Base-by-base conservation (phyloP, 331 rosid species). In the Arachis monticola region DNA sequence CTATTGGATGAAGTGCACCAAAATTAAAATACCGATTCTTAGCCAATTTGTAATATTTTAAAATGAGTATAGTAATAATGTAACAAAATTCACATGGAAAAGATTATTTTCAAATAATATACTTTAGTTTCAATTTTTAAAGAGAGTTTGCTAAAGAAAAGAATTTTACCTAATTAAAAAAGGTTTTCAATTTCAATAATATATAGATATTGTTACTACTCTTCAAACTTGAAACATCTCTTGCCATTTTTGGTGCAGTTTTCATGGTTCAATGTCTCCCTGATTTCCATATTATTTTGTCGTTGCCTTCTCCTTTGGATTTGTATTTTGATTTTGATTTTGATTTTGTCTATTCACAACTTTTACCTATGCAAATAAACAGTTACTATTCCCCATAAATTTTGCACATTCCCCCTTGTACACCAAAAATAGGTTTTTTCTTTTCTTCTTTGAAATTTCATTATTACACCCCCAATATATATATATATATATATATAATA, bases 351-450 rank as follows among this genome's bases (percentile, higher is more conserved):
- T 17, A 27, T 10, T 7, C 3, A 46, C 10, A 5, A 2, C 17
- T 9, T 45, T 12, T 35, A 3, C 35, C 2, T 8, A 35, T 60
- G 50, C 17, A 12, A 74, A n/a, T 6, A 12, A 74, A n/a, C 2
- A 51, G 32, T 8, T 64, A 8, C 79, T n/a, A 17, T 0, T 76
- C 50, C 74, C 67, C 51, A 58, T 56, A 56, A 65, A 55, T 57
- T 30, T 8, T 67, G 7, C 73, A 59, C 73, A 10, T 42, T 14
- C 57, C 31, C 31, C 4, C 52, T 32, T n/a, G 22, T 47, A 67
- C 6, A 48, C 11, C 42, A 47, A 5, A 5, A 44, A 10, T 57
- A n/a, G 6, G 59, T 52, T 45, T 27, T 0, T 3, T 12, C 59
- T 22, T 66, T 55, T 8, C 59, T 13, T 30, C 38, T 56, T 46